Conservation (phyloP, 1,139 yeast genomes). For the Hemisphaericaspora xylofermentans region DNA sequence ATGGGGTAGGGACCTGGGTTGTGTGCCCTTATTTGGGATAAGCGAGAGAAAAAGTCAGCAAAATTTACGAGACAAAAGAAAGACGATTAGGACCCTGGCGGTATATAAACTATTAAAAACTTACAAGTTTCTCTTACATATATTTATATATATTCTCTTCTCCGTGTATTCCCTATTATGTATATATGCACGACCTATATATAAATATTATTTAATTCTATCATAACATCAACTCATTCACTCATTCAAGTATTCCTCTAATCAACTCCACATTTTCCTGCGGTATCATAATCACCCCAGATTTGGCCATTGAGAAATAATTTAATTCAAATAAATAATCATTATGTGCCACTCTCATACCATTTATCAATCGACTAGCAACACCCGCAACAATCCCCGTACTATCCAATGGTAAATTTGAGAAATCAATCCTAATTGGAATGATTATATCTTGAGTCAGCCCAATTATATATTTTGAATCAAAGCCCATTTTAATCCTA, state of each 20-base stretch:
- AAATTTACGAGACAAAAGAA: too few species aligned
- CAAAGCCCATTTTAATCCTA: constrained; percentile 41
- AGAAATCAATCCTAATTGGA: constrained; percentile 59
- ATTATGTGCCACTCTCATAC: constrained; percentile 21
- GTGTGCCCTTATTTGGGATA: too few species aligned
- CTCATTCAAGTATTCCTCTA: constrained; percentile 16
- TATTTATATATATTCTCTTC: too few species aligned
- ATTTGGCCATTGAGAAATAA: constrained; percentile 61
- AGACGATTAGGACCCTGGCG: too few species aligned
- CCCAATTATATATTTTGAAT: constrained; percentile 48
- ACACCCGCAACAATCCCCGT: constrained; percentile 72
- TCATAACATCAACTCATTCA: too few species aligned
- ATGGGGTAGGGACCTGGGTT: too few species aligned
- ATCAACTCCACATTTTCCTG: constrained; percentile 45
- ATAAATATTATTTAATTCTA: too few species aligned
- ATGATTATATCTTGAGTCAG: constrained; percentile 55
- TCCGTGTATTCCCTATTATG: not conserved
- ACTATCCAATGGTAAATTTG: constrained; percentile 56
- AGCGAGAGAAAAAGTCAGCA: too few species aligned
- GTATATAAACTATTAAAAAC: too few species aligned
- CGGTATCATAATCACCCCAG: constrained; percentile 62
- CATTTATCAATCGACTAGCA: constrained; percentile 49
- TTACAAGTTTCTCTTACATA: not conserved
- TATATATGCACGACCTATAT: not conserved
- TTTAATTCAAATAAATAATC: constrained; percentile 48